Evolutionary conservation across 2,329 filamentous ascomycete genomes (phyloP), one percentile per base, ranked within the genome.

Genomic region (Fusarium cyanostomum): DNA sequence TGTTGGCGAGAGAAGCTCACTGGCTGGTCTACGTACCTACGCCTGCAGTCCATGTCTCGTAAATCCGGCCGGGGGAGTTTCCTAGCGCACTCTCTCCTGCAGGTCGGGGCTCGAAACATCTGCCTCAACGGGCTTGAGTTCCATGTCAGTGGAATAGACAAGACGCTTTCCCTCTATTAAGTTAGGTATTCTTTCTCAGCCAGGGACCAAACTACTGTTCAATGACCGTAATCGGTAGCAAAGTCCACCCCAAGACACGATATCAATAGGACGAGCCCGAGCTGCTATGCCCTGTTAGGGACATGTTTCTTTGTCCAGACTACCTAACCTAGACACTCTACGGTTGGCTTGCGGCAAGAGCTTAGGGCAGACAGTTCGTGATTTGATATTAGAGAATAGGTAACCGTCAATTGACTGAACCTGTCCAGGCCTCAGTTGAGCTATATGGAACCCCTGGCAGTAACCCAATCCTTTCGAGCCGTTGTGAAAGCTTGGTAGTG

Each of bases 61-160:
- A 35, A 51, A 48, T 48, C 31, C 44, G 37, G 33, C 26, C 45
- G 38, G 41, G 38, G 18, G 33, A 34, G 44, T 21, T 30, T 18
- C 18, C 5, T 34, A 41, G 16, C 35, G 44, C 35, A 34, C 35
- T 21, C 50, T 41, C 39, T 56, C 51, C 48, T 62, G 56, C 48
- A 62, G 33, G 33, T 33, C 37, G 37, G 50, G 38, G 52, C 43
- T 24, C 46, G 44, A 52, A 52, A 49, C 56, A 43, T 41, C 41
- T 38, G 48, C 12, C 34, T 45, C 42, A 43, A 35, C 48, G 31
- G 38, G 45, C 24, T 38, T 13, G 31, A 26, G 24, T 44, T 39
- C 24, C 39, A 45, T 33, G 35, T 34, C 7, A 12, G 6, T 21
- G 6, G 21, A 21, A 21, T 21, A 21, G 21, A 21, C 21, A 21